Base-by-base conservation (phyloP, 208 protist genomes). In the Vickermania spadyakhi region DNA sequence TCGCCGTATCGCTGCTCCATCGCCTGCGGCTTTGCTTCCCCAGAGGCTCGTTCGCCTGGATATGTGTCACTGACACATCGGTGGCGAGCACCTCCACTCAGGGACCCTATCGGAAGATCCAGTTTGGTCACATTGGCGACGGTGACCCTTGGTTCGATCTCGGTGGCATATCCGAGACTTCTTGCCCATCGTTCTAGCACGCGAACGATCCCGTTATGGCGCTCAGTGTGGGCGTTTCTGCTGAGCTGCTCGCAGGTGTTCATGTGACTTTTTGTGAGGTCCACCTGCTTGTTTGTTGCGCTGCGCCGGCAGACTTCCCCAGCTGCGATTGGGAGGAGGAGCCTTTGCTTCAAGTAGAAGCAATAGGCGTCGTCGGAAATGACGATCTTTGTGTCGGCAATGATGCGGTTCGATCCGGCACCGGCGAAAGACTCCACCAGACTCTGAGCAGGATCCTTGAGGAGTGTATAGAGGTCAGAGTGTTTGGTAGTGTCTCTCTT, bases 41-140 rank as follows among this genome's bases (percentile, higher is more conserved):
- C 1, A 30, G 51, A 3, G 25, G 60, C 2, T 42, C 18, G 2
- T 50, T 23, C 21, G 64, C 50, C 13, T 52, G 64, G 31, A 65
- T 58, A 29, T 72, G 71, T n/a, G 61, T 68, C 29, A 75, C 60
- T 28, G 52, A 51, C 21, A 75, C 52, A 41, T 75, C 70, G 25
- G 70, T 75, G 1, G 65, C 31, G 45, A 62, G 60, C 29, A 65
- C 59, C 0, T n/a, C 56, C 62, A 28, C 41, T 21, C 0, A 51
- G 3, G 1, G 42, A 56, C 30, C 29, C 28, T 2, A 76, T 27
- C 56, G 56, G 49, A 28, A 76, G 25, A 51, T 76, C 70, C 36
- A 70, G 59, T 3, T 65, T 29, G 28, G 52, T 52, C 49, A 29
- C 18, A 60, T 52, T 73, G 11, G 23, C 30, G n/a, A 30, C 22